These are phyloP conservation scores for Rhodotorula glutinis DNA, from an alignment of 1,284 basidiomycete species.

Conservation along the genomic window DNA sequence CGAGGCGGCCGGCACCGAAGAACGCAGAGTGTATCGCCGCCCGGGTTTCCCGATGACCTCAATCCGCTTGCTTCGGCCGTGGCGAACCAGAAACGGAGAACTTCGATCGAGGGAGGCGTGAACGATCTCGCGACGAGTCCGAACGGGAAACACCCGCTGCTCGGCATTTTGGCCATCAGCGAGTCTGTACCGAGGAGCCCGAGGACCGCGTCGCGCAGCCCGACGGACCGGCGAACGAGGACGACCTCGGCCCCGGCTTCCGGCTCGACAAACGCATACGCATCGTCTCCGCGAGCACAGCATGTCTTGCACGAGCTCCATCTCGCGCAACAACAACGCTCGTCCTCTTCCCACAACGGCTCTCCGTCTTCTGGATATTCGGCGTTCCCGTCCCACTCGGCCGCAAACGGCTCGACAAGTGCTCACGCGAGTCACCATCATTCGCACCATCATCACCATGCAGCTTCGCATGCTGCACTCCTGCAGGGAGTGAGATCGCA, in stretches of 20 bases:
- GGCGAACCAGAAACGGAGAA: not conserved
- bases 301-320: conserved; percentile 2
- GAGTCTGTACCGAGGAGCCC: not conserved
- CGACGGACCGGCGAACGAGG: not conserved
- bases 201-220: not conserved
- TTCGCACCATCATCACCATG: not conserved
- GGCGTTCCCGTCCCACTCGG: not conserved
- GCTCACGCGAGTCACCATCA: not conserved
- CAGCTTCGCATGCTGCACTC: conserved; percentile 29
- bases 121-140: not conserved
- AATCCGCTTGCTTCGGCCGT: not conserved
- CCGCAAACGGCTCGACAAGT: not conserved
- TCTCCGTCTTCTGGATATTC: not conserved
- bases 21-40: conserved; percentile 35
- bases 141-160: not conserved
- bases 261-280: not conserved
- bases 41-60: conserved; percentile 19
- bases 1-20: conserved; percentile 29
- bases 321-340: not conserved
- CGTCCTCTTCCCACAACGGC: not conserved
- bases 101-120: not conserved
- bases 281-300: not conserved
- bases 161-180: not conserved
- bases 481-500: conserved; percentile 35
- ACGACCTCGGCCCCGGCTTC: not conserved